Percentiles rank a stretch among this genome's conserved stretches.
phyloP scores from a whole-genome alignment of 2,329 filamentous ascomycete species.

The Alternaria alternata region DNA sequence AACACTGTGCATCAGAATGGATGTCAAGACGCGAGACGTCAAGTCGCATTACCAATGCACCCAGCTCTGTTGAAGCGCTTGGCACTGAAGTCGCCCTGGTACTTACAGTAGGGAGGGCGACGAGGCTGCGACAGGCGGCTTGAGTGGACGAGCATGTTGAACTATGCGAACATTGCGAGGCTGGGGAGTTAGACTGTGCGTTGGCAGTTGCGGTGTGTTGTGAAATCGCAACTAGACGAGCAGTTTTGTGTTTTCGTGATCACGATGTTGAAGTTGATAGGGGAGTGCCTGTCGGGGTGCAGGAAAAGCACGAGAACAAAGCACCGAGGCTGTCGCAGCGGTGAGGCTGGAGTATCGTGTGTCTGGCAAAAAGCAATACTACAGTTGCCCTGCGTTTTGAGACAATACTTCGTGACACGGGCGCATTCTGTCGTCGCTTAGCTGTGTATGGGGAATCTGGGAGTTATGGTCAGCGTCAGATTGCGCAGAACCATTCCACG shows the following conservation, averaged over 20 bases:
- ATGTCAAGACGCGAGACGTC: background rate
- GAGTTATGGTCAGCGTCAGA: background rate
- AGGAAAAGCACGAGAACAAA: background rate
- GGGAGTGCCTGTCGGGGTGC: background rate
- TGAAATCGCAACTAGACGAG: background rate
- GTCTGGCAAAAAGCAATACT: background rate
- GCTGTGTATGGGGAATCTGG: background rate
- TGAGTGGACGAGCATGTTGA: background rate
- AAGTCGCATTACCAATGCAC: background rate
- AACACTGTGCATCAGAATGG: too few species aligned
- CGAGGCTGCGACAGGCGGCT: background rate
- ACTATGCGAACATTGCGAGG: background rate
- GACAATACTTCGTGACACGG: background rate
- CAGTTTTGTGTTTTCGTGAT: background rate
- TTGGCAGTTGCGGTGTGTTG: background rate
- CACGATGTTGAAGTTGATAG: background rate
- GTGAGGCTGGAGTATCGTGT: conserved; percentile 2
- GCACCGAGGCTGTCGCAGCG: background rate
- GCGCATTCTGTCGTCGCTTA: background rate
- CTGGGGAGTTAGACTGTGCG: background rate
- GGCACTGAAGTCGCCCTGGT: background rate
- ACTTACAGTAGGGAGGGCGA: background rate
- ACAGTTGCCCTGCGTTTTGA: background rate
- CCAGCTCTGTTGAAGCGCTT: background rate
- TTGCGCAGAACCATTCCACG: background rate